These are phyloP conservation scores for Bimuria novae-zelandiae DNA, from an alignment of 2,329 filamentous ascomycete species.

Conservation along the genomic window DNA sequence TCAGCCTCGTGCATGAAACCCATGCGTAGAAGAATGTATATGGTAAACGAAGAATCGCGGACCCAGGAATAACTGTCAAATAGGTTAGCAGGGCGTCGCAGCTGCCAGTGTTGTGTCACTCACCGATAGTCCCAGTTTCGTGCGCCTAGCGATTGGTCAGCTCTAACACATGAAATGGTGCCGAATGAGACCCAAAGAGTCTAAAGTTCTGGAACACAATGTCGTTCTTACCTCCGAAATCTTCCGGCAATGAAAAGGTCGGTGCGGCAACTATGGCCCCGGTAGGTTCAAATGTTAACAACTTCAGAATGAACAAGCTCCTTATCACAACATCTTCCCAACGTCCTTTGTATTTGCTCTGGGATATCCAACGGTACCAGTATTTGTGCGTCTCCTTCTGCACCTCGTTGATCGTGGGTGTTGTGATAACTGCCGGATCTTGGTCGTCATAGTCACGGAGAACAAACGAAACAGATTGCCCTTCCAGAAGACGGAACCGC, in stretches of 20 bases:
- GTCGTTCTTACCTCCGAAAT: constrained; percentile 40
- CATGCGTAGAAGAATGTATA: constrained; percentile 75
- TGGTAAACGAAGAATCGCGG: constrained; percentile 75
- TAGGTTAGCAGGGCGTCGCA: neutral
- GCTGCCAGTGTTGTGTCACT: neutral
- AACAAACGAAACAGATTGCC: constrained; percentile 71
- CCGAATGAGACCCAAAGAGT: neutral
- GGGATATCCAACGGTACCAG: constrained; percentile 75
- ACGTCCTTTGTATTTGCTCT: constrained; percentile 71
- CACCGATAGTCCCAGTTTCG: constrained; percentile 68
- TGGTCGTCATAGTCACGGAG: constrained; percentile 63
- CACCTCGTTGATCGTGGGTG: constrained; percentile 61
- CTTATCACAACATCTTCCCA: constrained; percentile 74
- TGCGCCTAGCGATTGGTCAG: constrained; percentile 44
- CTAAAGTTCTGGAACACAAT: neutral
- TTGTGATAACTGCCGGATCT: constrained; percentile 63
- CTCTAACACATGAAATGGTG: too few species aligned
- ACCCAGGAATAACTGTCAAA: constrained; percentile 69
- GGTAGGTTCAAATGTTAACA: constrained; percentile 78
- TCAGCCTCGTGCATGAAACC: constrained; percentile 77
- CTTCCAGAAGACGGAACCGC: constrained; percentile 64
- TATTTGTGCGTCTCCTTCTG: constrained; percentile 72
- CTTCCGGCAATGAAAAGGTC: constrained; percentile 77
- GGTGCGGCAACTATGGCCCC: constrained; percentile 77
- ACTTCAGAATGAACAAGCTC: constrained; percentile 74